Evolutionary conservation across 768 basidiomycete genomes (phyloP), one percentile per base, ranked within the genome.

Genomic region (Rickenella mellea): DNA sequence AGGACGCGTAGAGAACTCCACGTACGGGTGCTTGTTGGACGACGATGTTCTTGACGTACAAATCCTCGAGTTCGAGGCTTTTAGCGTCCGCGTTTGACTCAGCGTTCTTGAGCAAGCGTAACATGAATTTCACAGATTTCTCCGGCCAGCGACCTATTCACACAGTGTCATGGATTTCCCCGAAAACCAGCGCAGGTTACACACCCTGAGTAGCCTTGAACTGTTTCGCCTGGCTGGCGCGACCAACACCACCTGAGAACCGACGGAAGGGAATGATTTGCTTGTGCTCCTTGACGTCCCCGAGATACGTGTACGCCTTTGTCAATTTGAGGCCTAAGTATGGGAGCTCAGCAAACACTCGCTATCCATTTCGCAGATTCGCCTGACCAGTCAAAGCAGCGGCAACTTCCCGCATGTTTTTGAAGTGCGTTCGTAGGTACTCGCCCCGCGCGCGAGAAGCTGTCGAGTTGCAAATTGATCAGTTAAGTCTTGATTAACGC

Each of bases 341-440:
- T 22, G 20, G 27, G 36, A 40, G 43, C 41, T 44, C 28, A 44
- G 48, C 39, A 42, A 40, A 39, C 27, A 24, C 37, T 31, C 41
- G 20, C 19, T 27, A 7, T 25, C 6, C 19, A 32, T 39, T 36
- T 30, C 37, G 27, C 20, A 32, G n/a, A 15, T 14, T 6, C 25
- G 25, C 25, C 74, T 57, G 51, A 90, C 92, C 93, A 51, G 82
- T 77, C 50, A 97, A 72, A 52, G 87, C 91, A 51, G 94, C 94
- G 40, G 88, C 93, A 43, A 98, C 96, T 69, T 99, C 96, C 50
- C 89, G 83, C 90, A 96, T 98, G 79, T 98, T 99, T 84, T 99
- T 99, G 82, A 96, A 99, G 73, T 97, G 94, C 37, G 96, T 98
- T 56, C 93, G 88, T 60, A 96, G 80, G 76, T 97, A 92, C 72